Conservation (phyloP, 2,329 filamentous ascomycete species). For the Verticillium zaregamsianum region DNA sequence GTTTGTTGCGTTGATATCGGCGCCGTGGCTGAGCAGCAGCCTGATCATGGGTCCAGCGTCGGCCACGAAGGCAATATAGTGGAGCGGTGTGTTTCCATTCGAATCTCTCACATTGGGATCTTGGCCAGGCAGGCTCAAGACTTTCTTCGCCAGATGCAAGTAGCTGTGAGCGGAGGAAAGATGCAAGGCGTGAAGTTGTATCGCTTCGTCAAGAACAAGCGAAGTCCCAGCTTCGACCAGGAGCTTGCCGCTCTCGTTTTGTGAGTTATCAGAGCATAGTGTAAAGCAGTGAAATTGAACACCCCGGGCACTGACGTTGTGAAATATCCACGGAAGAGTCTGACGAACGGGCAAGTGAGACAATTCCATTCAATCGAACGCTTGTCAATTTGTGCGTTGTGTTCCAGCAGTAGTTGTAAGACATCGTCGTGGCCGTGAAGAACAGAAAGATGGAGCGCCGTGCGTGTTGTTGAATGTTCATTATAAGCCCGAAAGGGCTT, state of each 20-base stretch:
- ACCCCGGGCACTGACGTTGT: too few relatives aligned
- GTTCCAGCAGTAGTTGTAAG: too few relatives aligned
- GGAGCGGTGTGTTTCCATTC: background rate
- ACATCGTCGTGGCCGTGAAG: too few relatives aligned
- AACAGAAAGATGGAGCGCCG: too few relatives aligned
- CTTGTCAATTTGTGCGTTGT: too few relatives aligned
- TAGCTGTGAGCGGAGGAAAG: background rate
- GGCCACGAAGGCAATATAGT: background rate
- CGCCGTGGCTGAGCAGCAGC: background rate
- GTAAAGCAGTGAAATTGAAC: background rate
- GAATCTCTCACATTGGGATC: background rate
- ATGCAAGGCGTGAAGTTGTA: background rate
- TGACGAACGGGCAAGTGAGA: too few relatives aligned
- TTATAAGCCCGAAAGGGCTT: too few relatives aligned
- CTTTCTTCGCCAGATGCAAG: background rate
- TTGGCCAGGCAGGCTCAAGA: background rate
- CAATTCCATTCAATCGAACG: too few relatives aligned
- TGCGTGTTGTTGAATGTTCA: too few relatives aligned
- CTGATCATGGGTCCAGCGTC: background rate
- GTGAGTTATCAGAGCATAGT: background rate
- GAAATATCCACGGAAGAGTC: too few relatives aligned
- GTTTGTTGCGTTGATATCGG: background rate
- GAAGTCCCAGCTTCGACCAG: background rate
- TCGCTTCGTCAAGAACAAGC: background rate
- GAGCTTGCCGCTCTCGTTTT: background rate